A percentile compares a stretch with the other conserved stretches of the same genome.
These are phyloP conservation scores for Paratinospora sagittata DNA, from an alignment of 164 flowering plant species.

Conservation along the genomic window DNA sequence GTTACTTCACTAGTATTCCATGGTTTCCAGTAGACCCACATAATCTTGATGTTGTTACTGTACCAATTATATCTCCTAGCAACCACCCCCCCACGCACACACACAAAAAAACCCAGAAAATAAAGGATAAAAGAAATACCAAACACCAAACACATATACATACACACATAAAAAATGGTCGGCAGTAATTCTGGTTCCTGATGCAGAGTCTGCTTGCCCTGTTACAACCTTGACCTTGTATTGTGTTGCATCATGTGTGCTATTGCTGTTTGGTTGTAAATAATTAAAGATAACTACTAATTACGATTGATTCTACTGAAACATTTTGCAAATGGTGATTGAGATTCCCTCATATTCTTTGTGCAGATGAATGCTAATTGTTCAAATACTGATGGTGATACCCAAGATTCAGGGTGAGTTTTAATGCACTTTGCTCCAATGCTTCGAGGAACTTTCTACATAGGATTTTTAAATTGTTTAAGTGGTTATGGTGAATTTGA, in stretches of 20 bases:
- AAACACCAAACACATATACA: too few species aligned
- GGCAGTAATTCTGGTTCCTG: not conserved
- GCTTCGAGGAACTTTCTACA: too few species aligned
- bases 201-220: not conserved
- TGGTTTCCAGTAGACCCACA: not conserved
- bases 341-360: not conserved
- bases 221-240: not conserved
- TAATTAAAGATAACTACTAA: not conserved
- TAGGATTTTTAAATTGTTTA: too few species aligned
- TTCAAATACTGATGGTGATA: conserved; percentile 6
- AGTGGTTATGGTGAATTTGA: too few species aligned
- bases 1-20: not conserved
- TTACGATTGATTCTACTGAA: not conserved
- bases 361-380: conserved; percentile 30
- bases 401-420: conserved; percentile 30
- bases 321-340: not conserved
- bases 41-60: not conserved
- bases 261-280: not conserved
- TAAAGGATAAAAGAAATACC: too few species aligned
- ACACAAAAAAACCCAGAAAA: too few species aligned
- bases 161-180: not conserved
- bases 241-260: not conserved
- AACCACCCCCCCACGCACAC: too few species aligned
- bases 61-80: not conserved
- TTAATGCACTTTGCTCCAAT: not conserved